Evolutionary conservation across 2,329 filamentous ascomycete species (phyloP).

Genomic region (Fusarium azukiicola): DNA sequence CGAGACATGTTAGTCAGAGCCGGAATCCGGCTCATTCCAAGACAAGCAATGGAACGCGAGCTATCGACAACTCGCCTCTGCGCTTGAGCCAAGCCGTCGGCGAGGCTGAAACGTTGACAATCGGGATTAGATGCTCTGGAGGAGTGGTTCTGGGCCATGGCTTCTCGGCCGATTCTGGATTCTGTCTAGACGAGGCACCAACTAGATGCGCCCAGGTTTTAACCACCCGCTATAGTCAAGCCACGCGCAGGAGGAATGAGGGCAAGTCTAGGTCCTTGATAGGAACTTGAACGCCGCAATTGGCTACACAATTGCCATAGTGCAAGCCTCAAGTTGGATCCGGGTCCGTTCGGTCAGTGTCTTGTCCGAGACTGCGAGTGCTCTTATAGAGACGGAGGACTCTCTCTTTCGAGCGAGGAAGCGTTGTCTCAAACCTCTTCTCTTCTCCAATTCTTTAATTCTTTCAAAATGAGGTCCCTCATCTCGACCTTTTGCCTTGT

Average conservation of each 20-base stretch:
- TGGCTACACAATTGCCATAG: neutral
- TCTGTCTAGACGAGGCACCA: neutral
- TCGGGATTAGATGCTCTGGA: neutral
- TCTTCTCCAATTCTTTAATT: neutral
- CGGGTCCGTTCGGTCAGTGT: neutral
- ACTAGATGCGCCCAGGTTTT: neutral
- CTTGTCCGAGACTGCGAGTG: neutral
- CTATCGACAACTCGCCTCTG: neutral
- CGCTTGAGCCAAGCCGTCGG: neutral
- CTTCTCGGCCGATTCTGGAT: conserved; percentile 16
- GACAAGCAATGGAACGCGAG: neutral
- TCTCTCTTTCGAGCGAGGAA: neutral
- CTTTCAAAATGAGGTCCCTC: conserved; percentile 25
- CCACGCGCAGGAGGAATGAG: conserved; percentile 3
- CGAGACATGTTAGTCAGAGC: neutral
- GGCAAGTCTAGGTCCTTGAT: neutral
- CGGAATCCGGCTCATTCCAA: conserved; percentile 2
- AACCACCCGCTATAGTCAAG: neutral
- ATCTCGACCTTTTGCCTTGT: conserved; percentile 36
- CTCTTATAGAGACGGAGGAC: neutral
- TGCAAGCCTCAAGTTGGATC: neutral
- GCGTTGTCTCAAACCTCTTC: no score
- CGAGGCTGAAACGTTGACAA: neutral
- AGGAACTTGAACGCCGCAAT: conserved; percentile 6
- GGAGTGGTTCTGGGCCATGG: neutral